These are phyloP conservation scores for Capsella bursapastoris DNA, from an alignment of 345 rosid species.

Conservation along the genomic window DNA sequence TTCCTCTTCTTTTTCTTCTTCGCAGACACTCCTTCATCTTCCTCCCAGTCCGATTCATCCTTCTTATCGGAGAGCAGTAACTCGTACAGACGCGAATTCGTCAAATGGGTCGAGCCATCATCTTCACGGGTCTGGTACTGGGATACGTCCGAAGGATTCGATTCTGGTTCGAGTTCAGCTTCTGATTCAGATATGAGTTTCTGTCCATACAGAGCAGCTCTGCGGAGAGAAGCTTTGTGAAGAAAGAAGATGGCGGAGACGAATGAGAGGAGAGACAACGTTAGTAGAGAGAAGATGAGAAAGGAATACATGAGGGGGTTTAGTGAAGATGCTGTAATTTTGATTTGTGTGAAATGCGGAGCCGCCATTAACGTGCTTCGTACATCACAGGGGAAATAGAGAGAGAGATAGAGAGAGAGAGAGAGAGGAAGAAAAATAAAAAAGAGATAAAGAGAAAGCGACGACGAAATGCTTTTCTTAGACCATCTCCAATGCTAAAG, in stretches of 20 bases:
- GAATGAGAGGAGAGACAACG: constrained; percentile 52
- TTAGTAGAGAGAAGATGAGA: constrained; percentile 49
- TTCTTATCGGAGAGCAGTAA: constrained; percentile 53
- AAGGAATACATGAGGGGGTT: constrained; percentile 53
- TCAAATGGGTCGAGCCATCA: constrained; percentile 44
- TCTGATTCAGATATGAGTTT: constrained; percentile 40
- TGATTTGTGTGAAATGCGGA: constrained; percentile 36
- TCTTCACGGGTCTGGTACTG: constrained; percentile 39
- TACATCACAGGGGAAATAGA: constrained; percentile 19
- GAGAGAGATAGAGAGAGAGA: neutral
- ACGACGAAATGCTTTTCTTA: constrained; percentile 14
- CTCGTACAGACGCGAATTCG: constrained; percentile 63
- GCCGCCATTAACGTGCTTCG: constrained; percentile 63
- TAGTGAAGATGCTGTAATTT: constrained; percentile 24
- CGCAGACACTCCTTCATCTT: constrained; percentile 48
- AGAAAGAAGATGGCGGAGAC: constrained; percentile 45
- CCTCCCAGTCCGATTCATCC: constrained; percentile 42
- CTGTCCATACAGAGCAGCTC: constrained; percentile 9
- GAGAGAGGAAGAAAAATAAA: neutral
- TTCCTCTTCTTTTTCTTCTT: constrained; percentile 72
- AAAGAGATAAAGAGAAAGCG: neutral
- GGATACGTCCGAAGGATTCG: constrained; percentile 33
- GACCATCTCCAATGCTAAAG: too few species aligned
- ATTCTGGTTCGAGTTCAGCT: constrained; percentile 34
- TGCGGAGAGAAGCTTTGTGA: constrained; percentile 41